A percentile compares a stretch with the other conserved stretches of the same genome.
Conservation (phyloP, 169 alveolate species). For the Neospora caninum region DNA sequence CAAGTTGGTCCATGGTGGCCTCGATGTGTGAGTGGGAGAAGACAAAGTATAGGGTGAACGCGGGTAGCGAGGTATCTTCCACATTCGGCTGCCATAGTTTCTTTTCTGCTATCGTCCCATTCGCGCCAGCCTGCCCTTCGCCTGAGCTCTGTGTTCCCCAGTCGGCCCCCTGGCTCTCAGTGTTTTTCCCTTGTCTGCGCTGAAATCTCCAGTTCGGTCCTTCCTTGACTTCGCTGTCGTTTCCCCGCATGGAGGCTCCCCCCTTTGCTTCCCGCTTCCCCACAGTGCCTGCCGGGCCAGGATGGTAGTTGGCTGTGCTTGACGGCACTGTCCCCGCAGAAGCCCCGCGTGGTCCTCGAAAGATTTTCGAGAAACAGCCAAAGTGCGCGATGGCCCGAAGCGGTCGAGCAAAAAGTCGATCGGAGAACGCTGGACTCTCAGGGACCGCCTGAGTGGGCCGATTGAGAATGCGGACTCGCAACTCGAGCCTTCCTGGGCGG, state of each 20-base stretch:
- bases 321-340: too few relatives aligned
- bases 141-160: not conserved
- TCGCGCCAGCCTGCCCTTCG: not conserved
- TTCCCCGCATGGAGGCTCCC: not conserved
- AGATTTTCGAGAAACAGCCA: not conserved
- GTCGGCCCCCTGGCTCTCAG: not conserved
- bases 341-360: too few relatives aligned
- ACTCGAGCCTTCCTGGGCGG: conserved; percentile 16
- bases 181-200: not conserved
- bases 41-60: conserved; percentile 17
- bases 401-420: not conserved
- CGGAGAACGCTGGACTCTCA: not conserved
- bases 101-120: not conserved
- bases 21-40: conserved; percentile 26
- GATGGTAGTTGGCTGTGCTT: too few relatives aligned
- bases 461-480: not conserved
- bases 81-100: not conserved
- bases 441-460: conserved; percentile 14
- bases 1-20: conserved; percentile 5
- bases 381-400: not conserved
- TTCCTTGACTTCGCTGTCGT: not conserved
- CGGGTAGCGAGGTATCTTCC: conserved; percentile 17
- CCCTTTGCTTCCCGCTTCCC: not conserved
- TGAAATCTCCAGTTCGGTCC: not conserved
- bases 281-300: too few relatives aligned